A percentile compares a stretch with the other conserved stretches of the same genome.
Conservation (phyloP, 768 basidiomycete genomes). For the Lactarius sanguifluus region DNA sequence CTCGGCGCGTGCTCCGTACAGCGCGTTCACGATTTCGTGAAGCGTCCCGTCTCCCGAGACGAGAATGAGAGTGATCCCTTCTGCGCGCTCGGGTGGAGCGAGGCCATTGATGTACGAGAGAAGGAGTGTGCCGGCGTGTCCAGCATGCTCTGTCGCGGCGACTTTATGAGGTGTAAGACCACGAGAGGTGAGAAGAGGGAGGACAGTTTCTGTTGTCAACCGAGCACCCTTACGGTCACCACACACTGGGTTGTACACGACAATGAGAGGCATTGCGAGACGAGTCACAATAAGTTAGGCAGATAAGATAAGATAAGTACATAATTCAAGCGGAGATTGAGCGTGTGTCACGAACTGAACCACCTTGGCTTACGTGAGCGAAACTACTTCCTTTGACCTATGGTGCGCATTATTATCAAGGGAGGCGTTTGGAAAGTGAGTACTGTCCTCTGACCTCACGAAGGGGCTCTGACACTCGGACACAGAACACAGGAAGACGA, state of each 20-base stretch:
- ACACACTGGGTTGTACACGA: slow-evolving; percentile 75
- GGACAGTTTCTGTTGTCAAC: slow-evolving; percentile 59
- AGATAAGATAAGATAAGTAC: slow-evolving; percentile 7
- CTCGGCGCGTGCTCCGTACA: slow-evolving; percentile 33
- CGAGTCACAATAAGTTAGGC: not conserved
- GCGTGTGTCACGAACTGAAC: no score
- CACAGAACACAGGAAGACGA: slow-evolving; percentile 94
- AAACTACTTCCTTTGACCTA: no score
- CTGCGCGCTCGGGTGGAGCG: slow-evolving; percentile 19
- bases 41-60: slow-evolving; percentile 91
- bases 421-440: slow-evolving; percentile 87
- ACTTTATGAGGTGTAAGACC: slow-evolving; percentile 42
- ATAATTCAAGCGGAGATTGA: no score
- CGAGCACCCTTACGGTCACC: slow-evolving; percentile 57
- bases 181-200: slow-evolving; percentile 57
- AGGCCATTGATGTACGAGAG: slow-evolving; percentile 40
- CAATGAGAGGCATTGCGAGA: slow-evolving; percentile 48
- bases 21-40: slow-evolving; percentile 78
- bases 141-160: slow-evolving; percentile 49
- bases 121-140: slow-evolving; percentile 55
- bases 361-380: no score
- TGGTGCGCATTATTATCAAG: slow-evolving; percentile 91
- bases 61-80: slow-evolving; percentile 52
- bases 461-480: slow-evolving; percentile 10
- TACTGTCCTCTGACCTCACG: slow-evolving; percentile 8